phyloP scores from a whole-genome alignment of 2,329 filamentous ascomycete genomes.

The Monilinia laxa region DNA sequence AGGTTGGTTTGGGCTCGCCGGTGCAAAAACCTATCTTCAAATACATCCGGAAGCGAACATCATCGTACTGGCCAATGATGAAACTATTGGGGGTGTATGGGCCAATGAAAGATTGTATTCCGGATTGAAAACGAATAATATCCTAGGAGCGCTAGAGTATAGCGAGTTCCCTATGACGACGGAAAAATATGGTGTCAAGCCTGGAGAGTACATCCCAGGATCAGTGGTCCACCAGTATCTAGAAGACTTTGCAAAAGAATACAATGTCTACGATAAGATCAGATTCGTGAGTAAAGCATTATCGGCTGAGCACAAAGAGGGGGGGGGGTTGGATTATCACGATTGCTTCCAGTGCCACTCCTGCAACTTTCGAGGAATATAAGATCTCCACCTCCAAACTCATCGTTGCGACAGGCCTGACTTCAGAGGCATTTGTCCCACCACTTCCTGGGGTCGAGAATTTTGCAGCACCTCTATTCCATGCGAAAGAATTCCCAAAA shows the following conservation, averaged over 20 bases:
- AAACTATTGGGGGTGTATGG: conserved; percentile 68
- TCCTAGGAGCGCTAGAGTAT: conserved; percentile 70
- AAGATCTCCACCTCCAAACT: conserved; percentile 47
- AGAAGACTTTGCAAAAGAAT: conserved; percentile 53
- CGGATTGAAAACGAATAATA: conserved; percentile 71
- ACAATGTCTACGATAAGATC: conserved; percentile 50
- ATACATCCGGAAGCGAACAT: conserved; percentile 58
- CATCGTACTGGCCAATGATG: conserved; percentile 56
- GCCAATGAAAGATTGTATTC: conserved; percentile 64
- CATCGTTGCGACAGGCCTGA: conserved; percentile 56
- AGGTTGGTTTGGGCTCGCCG: conserved; percentile 51
- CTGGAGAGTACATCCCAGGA: conserved; percentile 59
- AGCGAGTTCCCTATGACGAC: conserved; percentile 69
- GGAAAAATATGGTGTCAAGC: conserved; percentile 50
- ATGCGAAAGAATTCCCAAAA: conserved; percentile 48
- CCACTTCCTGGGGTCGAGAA: conserved; percentile 47
- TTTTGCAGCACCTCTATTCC: conserved; percentile 51
- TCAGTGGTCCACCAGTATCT: conserved; percentile 57
- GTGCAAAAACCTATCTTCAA: conserved; percentile 60
- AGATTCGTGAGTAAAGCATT: conserved; percentile 52
- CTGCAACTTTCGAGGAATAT: conserved; percentile 23
- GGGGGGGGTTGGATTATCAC: conserved; percentile 47
- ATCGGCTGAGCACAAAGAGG: conserved; percentile 45
- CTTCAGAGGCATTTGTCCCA: conserved; percentile 51
- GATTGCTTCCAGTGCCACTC: conserved; percentile 15